Evolutionary conservation across 352 stramenopile species (phyloP), one percentile per base, ranked within the genome.

Genomic region (Thalassiosira hispida): DNA sequence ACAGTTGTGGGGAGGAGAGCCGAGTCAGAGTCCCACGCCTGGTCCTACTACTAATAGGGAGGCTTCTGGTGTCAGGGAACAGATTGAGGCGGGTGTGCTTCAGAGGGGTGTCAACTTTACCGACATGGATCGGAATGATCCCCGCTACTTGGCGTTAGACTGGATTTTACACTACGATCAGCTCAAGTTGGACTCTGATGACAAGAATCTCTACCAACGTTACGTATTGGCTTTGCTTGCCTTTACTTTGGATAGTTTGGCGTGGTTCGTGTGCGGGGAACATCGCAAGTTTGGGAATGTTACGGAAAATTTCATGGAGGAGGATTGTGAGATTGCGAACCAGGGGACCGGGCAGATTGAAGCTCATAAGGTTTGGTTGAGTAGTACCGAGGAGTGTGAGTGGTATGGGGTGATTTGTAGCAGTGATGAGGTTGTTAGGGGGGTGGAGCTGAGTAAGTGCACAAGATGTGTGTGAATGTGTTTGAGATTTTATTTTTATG

Each of bases 141-240:
- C 76, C 18, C 35, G 47, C 9, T 44, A 23, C 1, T 2, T 72
- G 16, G 85, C 85, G 11, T 35, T 81, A 1, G 46, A 88, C 53
- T 93, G 87, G 87, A 87, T 90, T 47, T 52, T 88, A 0, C 59
- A 87, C 60, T 47, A 86, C 25, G 87, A 93, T 77, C 46, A 71
- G 5, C 20, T 81, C 59, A 47, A 88, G 27, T 38, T 91, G 12
- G 27, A 52, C 16, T 23, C 56, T 0, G 63, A 68, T 42, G 66
- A 74, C 31, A 3, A 33, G 0, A 90, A 90, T 52, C 73, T 91
- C 0, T 63, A 82, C 14, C 85, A 93, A 59, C 77, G 87, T 9
- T 93, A 83, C 38, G 62, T 89, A 0, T 20, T 90, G 29, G 87
- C 79, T 7, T 53, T 87, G 49, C 73, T 91, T 20, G 89, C 82